Conservation (phyloP, 208 protist genomes). For the Leishmania martiniquensis region DNA sequence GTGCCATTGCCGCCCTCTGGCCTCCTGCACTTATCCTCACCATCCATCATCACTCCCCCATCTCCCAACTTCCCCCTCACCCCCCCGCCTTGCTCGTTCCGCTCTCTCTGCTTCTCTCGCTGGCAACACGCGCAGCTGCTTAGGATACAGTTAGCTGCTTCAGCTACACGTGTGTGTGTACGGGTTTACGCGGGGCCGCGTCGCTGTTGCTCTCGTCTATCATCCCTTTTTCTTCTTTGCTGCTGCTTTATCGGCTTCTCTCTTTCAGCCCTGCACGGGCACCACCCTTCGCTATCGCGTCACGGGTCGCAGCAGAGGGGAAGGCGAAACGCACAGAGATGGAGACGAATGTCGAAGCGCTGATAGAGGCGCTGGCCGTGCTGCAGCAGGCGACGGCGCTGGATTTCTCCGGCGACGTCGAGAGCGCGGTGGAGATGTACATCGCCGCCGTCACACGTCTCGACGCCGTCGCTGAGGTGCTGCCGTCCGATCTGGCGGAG, state of each 20-base stretch:
- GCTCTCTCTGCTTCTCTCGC: not conserved
- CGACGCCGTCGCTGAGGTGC: constrained; percentile 45
- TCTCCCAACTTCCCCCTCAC: not conserved
- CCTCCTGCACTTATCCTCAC: not conserved
- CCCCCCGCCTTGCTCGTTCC: not conserved
- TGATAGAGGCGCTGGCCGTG: constrained; percentile 68
- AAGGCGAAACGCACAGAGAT: constrained; percentile 4
- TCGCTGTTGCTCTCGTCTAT: not conserved
- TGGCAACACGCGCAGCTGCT: not conserved
- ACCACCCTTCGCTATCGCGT: not conserved
- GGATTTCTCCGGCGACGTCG: constrained; percentile 55
- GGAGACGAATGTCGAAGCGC: constrained; percentile 41
- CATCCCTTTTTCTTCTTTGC: not conserved
- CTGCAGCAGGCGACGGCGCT: constrained; percentile 77
- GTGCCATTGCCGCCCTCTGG: not conserved
- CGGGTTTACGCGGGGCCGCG: not conserved
- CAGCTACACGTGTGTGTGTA: not conserved
- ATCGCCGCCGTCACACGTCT: constrained; percentile 52
- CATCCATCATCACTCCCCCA: not conserved
- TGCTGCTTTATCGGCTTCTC: not conserved
- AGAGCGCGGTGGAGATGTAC: constrained; percentile 78
- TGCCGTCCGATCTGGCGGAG: constrained; percentile 53
- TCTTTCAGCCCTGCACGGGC: not conserved
- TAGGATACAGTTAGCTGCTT: not conserved
- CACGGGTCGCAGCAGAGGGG: not conserved